Evolutionary conservation across 192 early-diverging fungal species (phyloP).

Genomic region (Coemansia reversa): DNA sequence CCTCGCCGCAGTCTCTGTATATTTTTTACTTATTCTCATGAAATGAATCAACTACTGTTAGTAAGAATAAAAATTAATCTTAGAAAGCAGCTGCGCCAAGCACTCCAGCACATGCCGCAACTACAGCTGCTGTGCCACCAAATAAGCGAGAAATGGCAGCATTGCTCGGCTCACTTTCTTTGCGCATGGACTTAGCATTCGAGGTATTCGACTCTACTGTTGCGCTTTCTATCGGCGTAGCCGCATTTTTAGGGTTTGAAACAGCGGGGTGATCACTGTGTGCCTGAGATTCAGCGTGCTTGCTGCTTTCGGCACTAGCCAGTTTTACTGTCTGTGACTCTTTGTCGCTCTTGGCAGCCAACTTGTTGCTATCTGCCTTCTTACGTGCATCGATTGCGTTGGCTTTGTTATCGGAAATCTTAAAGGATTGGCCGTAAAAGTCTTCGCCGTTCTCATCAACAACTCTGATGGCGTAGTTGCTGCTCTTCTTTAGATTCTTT

Average conservation of each 20-base stretch:
- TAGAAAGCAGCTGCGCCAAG: conserved; percentile 16
- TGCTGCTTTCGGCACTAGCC: conserved; percentile 1
- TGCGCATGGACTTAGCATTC: conserved; percentile 15
- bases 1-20: too few species aligned
- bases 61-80: background rate
- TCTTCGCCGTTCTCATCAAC: conserved; percentile 51
- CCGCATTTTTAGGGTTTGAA: conserved; percentile 11
- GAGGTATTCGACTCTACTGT: background rate
- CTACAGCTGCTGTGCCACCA: conserved; percentile 1
- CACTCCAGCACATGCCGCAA: conserved; percentile 17
- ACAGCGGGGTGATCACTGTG: background rate
- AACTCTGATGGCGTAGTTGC: conserved; percentile 49
- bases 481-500: conserved; percentile 41
- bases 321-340: background rate
- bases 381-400: conserved; percentile 12
- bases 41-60: too few species aligned
- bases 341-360: background rate
- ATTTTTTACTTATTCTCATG: too few species aligned
- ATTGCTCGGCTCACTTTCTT: conserved; percentile 6
- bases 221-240: conserved; percentile 16
- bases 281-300: background rate
- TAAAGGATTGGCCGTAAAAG: conserved; percentile 52
- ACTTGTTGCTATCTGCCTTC: conserved; percentile 10
- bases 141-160: conserved; percentile 8
- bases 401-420: conserved; percentile 27